A percentile compares a stretch with the other conserved stretches of the same genome.
Conservation (phyloP, 1,139 yeast species). For the Chernovozyma sophiae-reginae region DNA sequence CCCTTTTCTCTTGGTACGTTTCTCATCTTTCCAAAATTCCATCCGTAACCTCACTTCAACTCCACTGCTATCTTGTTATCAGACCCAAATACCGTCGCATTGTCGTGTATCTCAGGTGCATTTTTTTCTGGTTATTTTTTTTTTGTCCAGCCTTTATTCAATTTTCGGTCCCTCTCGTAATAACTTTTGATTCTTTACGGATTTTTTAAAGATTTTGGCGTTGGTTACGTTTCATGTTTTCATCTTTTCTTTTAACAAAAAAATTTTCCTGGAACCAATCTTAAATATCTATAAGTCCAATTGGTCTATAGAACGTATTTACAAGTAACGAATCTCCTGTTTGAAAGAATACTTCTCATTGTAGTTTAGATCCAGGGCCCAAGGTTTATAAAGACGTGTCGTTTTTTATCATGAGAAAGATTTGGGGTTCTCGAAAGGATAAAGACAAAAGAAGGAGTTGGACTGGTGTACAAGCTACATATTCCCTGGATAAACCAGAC, state of each 20-base stretch:
- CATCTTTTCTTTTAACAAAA: background rate
- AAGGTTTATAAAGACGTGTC: background rate
- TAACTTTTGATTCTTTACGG: background rate
- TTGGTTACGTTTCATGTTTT: background rate
- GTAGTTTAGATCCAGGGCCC: background rate
- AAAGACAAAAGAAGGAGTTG: slow-evolving; percentile 25
- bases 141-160: background rate
- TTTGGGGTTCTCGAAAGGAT: slow-evolving; percentile 29
- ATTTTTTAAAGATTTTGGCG: background rate
- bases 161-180: background rate
- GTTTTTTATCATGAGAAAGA: slow-evolving; percentile 21
- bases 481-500: slow-evolving; percentile 2
- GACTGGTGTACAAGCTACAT: slow-evolving; percentile 9
- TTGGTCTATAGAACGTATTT: background rate
- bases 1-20: too few relatives aligned
- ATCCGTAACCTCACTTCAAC: too few relatives aligned
- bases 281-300: background rate
- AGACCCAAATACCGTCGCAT: too few relatives aligned
- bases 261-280: too few relatives aligned
- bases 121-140: background rate
- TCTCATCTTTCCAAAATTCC: too few relatives aligned
- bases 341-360: too few relatives aligned
- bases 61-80: too few relatives aligned
- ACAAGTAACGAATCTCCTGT: background rate
- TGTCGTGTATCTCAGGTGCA: too few relatives aligned